phyloP scores from a whole-genome alignment of 1,284 basidiomycete species.

The Mycena sp. region DNA sequence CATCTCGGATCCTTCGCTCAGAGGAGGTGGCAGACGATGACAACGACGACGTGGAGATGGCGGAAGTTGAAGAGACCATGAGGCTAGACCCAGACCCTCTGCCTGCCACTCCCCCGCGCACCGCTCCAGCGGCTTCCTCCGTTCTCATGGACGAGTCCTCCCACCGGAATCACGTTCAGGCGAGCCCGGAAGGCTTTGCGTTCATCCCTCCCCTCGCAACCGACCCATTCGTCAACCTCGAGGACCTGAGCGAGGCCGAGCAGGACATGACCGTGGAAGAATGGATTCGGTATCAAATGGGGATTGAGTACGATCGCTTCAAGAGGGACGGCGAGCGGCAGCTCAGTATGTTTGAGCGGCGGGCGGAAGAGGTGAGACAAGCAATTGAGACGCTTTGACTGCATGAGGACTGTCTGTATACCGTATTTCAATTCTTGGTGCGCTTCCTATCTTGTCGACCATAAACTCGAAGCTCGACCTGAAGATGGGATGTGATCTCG shows the following conservation, averaged over 20 bases:
- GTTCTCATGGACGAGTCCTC: background rate
- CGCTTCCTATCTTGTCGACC: no score
- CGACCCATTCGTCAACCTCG: slow-evolving; percentile 51
- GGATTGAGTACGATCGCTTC: slow-evolving; percentile 68
- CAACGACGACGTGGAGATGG: slow-evolving; percentile 40
- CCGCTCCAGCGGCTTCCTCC: background rate
- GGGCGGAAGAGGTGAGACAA: slow-evolving; percentile 64
- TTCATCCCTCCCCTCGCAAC: slow-evolving; percentile 49
- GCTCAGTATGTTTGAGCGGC: slow-evolving; percentile 64
- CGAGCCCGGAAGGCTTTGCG: slow-evolving; percentile 19
- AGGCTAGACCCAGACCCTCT: slow-evolving; percentile 10
- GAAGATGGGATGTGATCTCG: no score
- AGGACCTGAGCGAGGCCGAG: slow-evolving; percentile 67
- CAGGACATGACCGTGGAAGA: slow-evolving; percentile 79
- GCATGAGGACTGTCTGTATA: no score
- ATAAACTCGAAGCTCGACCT: no score
- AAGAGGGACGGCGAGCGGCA: slow-evolving; percentile 68
- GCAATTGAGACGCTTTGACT: slow-evolving; percentile 52
- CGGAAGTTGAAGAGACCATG: slow-evolving; percentile 29
- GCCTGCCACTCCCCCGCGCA: slow-evolving; percentile 28
- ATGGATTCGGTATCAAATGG: slow-evolving; percentile 79
- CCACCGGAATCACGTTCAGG: background rate
- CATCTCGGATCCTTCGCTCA: background rate
- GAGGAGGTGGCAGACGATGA: slow-evolving; percentile 21
- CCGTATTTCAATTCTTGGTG: no score